A percentile compares a stretch with the other conserved stretches of the same genome.
phyloP scores from a whole-genome alignment of 495 filamentous ascomycete species.

The Saxophila tyrrhenica region DNA sequence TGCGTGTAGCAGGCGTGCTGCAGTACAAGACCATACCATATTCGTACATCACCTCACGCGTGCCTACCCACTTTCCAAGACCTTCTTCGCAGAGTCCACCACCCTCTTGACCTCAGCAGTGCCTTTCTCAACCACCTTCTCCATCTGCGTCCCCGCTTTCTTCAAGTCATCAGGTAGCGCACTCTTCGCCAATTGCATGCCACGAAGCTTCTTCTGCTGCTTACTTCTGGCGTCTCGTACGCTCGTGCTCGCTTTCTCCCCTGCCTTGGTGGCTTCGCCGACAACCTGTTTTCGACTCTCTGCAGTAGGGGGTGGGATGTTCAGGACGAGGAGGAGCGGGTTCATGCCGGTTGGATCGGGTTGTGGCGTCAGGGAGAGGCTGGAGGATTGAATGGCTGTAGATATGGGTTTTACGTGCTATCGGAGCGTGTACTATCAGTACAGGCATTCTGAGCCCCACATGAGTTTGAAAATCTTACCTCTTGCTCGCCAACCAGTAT shows the following conservation, averaged over 20 bases:
- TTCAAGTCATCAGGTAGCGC: conserved; percentile 55
- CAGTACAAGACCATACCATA: background rate
- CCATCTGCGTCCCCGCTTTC: conserved; percentile 48
- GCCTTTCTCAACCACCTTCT: conserved; percentile 62
- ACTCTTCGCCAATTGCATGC: conserved; percentile 43
- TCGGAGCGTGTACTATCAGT: background rate
- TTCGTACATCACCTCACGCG: background rate
- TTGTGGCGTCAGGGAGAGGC: conserved; percentile 62
- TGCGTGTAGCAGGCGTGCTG: too few species aligned
- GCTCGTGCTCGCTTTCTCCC: conserved; percentile 43
- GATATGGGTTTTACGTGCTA: conserved; percentile 60
- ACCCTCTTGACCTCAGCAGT: conserved; percentile 54
- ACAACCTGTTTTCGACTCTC: conserved; percentile 46
- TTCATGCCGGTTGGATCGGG: conserved; percentile 47
- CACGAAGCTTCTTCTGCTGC: conserved; percentile 56
- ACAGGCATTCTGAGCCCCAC: background rate
- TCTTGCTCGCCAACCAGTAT: conserved; percentile 54
- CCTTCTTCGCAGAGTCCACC: conserved; percentile 55
- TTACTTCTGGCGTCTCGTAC: conserved; percentile 45
- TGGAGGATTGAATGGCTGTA: conserved; percentile 54
- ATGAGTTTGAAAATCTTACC: conserved; percentile 30
- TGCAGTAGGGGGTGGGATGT: conserved; percentile 58
- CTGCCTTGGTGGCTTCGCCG: conserved; percentile 46
- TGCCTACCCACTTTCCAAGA: conserved; percentile 33
- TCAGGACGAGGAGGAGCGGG: conserved; percentile 58